Conservation (phyloP, 2,329 filamentous ascomycete species). For the Neofusicoccum umdonicola region DNA sequence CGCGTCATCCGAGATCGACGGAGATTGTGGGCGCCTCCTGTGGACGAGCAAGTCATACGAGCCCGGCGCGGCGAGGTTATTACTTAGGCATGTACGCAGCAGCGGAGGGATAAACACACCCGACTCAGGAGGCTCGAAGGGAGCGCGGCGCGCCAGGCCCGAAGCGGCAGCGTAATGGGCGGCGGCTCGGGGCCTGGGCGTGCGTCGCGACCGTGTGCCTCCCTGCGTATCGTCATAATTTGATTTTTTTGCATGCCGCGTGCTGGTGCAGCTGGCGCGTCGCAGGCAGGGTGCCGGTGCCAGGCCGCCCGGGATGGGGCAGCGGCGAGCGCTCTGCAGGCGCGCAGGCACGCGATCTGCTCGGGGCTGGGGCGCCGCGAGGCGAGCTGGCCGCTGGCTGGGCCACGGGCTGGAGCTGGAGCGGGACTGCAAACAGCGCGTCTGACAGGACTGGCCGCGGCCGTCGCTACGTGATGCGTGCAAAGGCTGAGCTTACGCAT, state of each 20-base stretch:
- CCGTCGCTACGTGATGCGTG: slow-evolving; percentile 2
- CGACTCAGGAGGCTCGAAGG: slow-evolving; percentile 13
- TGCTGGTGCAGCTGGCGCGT: slow-evolving; percentile 8
- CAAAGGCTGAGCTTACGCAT: slow-evolving; percentile 16
- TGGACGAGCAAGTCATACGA: slow-evolving; percentile 9
- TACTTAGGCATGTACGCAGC: not conserved
- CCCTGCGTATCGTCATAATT: slow-evolving; percentile 17
- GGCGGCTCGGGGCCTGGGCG: slow-evolving; percentile 2
- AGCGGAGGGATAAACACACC: slow-evolving; percentile 1
- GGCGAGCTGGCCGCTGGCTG: slow-evolving; percentile 2
- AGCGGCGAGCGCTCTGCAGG: not conserved
- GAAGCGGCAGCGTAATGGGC: slow-evolving; percentile 14
- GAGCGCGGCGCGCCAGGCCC: slow-evolving; percentile 1
- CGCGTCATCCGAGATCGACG: slow-evolving; percentile 17
- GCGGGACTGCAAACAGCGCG: slow-evolving; percentile 12
- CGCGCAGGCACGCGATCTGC: slow-evolving; percentile 11
- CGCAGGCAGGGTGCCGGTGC: not conserved
- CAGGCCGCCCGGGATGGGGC: not conserved
- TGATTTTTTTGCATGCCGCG: slow-evolving; percentile 9
- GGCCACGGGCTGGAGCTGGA: not conserved
- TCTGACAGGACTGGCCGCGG: slow-evolving; percentile 4
- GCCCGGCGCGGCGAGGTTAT: slow-evolving; percentile 5
- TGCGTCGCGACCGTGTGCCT: slow-evolving; percentile 8
- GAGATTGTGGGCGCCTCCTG: slow-evolving; percentile 16
- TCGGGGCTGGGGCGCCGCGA: not conserved